A percentile compares a stretch with the other conserved stretches of the same genome.
Conservation (phyloP, 345 rosid genomes). For the Theobroma cacao region DNA sequence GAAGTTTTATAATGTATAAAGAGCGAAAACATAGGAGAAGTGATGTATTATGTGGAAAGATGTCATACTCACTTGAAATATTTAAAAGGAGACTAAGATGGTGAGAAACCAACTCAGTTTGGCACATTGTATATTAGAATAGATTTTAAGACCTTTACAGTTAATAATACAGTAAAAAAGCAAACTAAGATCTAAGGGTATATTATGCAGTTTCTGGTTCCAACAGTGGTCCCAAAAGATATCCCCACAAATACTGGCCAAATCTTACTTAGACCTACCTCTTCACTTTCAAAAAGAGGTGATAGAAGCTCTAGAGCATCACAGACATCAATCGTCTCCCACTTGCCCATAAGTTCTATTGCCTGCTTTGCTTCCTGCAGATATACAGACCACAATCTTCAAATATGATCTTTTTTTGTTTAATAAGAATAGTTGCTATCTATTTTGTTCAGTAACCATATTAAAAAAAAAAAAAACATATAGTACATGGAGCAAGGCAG, state of each 20-base stretch:
- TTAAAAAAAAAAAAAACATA: not conserved
- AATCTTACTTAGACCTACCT: constrained; percentile 44
- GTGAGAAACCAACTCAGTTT: not conserved
- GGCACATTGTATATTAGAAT: not conserved
- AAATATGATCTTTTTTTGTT: not conserved
- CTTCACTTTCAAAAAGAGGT: constrained; percentile 94
- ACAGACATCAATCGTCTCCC: constrained; percentile 89
- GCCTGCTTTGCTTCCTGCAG: constrained; percentile 98
- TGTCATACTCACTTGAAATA: not conserved
- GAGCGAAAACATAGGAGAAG: not conserved
- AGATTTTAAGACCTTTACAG: not conserved
- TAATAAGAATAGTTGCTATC: not conserved
- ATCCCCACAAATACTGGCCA: not conserved
- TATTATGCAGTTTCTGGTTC: not conserved
- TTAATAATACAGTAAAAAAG: not conserved
- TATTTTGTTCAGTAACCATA: not conserved
- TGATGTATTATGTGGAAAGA: not conserved
- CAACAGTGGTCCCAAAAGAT: not conserved
- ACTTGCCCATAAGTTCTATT: constrained; percentile 79
- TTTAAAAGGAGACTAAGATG: not conserved
- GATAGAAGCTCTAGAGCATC: constrained; percentile 97
- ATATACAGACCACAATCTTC: constrained; percentile 17
- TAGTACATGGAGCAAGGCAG: not conserved
- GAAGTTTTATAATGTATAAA: not conserved
- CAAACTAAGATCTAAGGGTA: not conserved